A percentile compares a stretch with the other conserved stretches of the same genome.
These are phyloP conservation scores for Daldinia caldariorum DNA, from an alignment of 495 filamentous ascomycete species.

Conservation along the genomic window DNA sequence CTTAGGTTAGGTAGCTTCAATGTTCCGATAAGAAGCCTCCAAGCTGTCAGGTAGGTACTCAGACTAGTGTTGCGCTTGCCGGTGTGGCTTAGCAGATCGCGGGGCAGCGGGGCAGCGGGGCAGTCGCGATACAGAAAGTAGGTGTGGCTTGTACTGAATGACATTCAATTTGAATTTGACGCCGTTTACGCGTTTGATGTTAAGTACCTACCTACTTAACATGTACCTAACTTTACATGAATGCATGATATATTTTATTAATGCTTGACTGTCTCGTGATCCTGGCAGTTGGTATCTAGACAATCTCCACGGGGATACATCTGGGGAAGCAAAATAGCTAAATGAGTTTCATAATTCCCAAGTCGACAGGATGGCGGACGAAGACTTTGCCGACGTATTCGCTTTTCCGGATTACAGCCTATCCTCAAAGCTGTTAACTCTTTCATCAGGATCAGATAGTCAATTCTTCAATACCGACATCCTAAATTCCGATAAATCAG, in stretches of 20 bases:
- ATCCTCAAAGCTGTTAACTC: constrained; percentile 51
- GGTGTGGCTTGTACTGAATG: neutral
- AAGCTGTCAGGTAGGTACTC: neutral
- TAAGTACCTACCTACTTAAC: too few species aligned
- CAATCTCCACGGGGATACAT: neutral
- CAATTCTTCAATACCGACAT: constrained; percentile 40
- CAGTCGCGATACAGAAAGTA: neutral
- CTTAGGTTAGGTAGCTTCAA: too few species aligned
- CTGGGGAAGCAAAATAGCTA: constrained; percentile 4
- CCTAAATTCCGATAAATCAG: neutral
- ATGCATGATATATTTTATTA: neutral
- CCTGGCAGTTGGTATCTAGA: neutral
- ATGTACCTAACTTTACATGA: too few species aligned
- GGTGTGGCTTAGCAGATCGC: constrained; percentile 1
- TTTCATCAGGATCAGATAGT: constrained; percentile 27
- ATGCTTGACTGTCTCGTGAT: neutral
- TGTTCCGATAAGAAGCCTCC: neutral
- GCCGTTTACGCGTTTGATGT: constrained; percentile 4
- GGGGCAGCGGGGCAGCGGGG: neutral
- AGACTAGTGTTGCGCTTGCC: neutral
- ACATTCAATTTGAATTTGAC: neutral
- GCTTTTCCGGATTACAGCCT: constrained; percentile 74
- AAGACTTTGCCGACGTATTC: constrained; percentile 69
- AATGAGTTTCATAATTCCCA: constrained; percentile 24
- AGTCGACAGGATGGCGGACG: constrained; percentile 54